Evolutionary conservation across 2,329 filamentous ascomycete species (phyloP), one percentile per base, ranked within the genome.

Genomic region (Talaromyces sp.): DNA sequence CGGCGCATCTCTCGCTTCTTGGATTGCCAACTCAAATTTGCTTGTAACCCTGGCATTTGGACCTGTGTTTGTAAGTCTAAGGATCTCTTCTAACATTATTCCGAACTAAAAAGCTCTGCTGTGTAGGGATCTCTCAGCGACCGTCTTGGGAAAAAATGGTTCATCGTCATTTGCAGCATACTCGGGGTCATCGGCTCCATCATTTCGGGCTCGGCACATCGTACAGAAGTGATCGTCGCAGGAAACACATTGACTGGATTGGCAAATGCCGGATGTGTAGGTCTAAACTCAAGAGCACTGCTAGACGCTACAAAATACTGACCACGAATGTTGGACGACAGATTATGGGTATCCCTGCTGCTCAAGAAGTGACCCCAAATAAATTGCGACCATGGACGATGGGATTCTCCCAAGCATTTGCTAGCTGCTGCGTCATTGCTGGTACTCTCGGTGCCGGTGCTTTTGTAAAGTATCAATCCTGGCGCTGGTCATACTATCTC

Each of bases 221-320:
- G 25, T 14, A 58, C 55, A 28, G 25, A 28, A 33, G 21, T 58
- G 37, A 58, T 58, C n/a, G 55, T 58, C 28, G 55, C 37, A 58
- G 55, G 37, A 28, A 58, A 58, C 25, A 58, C 55, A 9, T 58
- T 58, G 55, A 58, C 55, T 21, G 55, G 55, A 3, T 58, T 58
- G 18, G 55, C 55, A 5, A 58, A 58, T 58, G 55, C 55, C 14
- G 37, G 55, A 58, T 58, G 55, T 33, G 55, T 58, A 37, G 44
- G 55, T 44, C 12, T 11, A 7, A 40, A 2, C 39, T 8, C 39
- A 2, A 40, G 16, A 40, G 8, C 9, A 18, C n/a, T 18, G 1
- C n/a, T 18, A n/a, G 5, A n/a, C 14, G 0, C 0, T 16, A 3
- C n/a, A 40, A n/a, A 5, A 2, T 40, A n/a, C n/a, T 40, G 39